Evolutionary conservation across 768 basidiomycete genomes (phyloP).

Genomic region (Amanita pallidorosea): DNA sequence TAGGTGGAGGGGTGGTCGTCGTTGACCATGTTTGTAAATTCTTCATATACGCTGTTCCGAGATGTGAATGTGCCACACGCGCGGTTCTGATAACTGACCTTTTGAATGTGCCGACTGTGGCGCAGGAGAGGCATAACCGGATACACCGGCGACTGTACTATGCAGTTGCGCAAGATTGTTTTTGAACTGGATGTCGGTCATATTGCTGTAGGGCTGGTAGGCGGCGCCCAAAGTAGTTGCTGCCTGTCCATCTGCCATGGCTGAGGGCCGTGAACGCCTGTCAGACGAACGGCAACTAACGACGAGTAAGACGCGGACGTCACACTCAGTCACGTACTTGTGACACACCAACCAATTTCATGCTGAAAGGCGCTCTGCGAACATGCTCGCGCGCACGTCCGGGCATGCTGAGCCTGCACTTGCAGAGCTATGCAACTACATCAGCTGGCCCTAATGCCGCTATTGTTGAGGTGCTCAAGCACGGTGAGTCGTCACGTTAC

Average conservation of each 20-base stretch:
- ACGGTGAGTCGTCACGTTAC: slow-evolving; percentile 19
- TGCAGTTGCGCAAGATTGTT: slow-evolving; percentile 49
- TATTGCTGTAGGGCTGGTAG: slow-evolving; percentile 23
- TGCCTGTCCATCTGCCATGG: slow-evolving; percentile 19
- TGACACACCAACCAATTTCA: background rate
- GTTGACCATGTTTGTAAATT: slow-evolving; percentile 64
- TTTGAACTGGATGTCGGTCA: slow-evolving; percentile 54
- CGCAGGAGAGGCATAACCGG: slow-evolving; percentile 30
- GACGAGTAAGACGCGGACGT: slow-evolving; percentile 3
- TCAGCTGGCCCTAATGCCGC: slow-evolving; percentile 12
- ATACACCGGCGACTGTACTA: slow-evolving; percentile 21
- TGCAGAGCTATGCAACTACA: slow-evolving; percentile 3
- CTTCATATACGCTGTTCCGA: slow-evolving; percentile 44
- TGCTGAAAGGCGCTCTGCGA: background rate
- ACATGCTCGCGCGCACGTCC: slow-evolving; percentile 6
- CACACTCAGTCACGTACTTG: background rate
- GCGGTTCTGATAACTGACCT: slow-evolving; percentile 14
- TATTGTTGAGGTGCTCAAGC: slow-evolving; percentile 26
- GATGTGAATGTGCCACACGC: slow-evolving; percentile 7
- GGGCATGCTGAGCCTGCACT: slow-evolving; percentile 3
- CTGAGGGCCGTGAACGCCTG: background rate
- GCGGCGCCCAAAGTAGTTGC: slow-evolving; percentile 10
- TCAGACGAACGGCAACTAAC: background rate
- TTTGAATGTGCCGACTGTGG: slow-evolving; percentile 25
- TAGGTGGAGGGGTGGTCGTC: slow-evolving; percentile 43